phyloP scores from a whole-genome alignment of 2,329 filamentous ascomycete genomes.

The Paradendryphiella salina region DNA sequence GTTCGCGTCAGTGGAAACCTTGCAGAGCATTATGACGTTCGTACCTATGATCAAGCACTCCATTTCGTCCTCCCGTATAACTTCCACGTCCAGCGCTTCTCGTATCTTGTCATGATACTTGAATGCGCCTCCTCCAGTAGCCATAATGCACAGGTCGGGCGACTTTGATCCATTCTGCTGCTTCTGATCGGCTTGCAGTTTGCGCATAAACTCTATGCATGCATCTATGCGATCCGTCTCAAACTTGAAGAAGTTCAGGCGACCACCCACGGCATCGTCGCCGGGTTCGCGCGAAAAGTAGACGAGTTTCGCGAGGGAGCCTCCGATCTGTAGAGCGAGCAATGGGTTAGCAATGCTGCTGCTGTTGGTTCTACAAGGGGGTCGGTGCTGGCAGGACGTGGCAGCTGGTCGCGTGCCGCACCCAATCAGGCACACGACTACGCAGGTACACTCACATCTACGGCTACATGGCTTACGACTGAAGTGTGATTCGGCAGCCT shows the following conservation, averaged over 20 bases:
- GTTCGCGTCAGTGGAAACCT: constrained; percentile 6
- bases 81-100: constrained; percentile 80
- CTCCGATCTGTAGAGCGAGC: constrained; percentile 71
- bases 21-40: constrained; percentile 15
- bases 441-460: constrained; percentile 70
- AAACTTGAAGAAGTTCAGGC: constrained; percentile 93
- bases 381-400: not conserved
- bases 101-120: constrained; percentile 94
- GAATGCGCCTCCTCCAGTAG: constrained; percentile 92
- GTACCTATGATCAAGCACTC: constrained; percentile 92
- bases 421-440: constrained; percentile 19
- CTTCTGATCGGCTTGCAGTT: constrained; percentile 80
- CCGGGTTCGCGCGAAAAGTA: constrained; percentile 92
- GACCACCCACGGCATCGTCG: constrained; percentile 78
- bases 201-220: constrained; percentile 87
- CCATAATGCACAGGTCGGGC: constrained; percentile 84
- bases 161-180: constrained; percentile 71
- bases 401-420: constrained; percentile 21
- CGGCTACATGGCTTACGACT: constrained; percentile 93
- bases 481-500: constrained; percentile 93
- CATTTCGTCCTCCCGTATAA: constrained; percentile 96
- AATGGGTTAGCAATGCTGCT: constrained; percentile 20
- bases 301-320: constrained; percentile 92
- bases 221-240: constrained; percentile 94
- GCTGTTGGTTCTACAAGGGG: not conserved